A percentile compares a stretch with the other conserved stretches of the same genome.
Conservation (phyloP, 1,284 basidiomycete species). For the Marasmius fiardii region DNA sequence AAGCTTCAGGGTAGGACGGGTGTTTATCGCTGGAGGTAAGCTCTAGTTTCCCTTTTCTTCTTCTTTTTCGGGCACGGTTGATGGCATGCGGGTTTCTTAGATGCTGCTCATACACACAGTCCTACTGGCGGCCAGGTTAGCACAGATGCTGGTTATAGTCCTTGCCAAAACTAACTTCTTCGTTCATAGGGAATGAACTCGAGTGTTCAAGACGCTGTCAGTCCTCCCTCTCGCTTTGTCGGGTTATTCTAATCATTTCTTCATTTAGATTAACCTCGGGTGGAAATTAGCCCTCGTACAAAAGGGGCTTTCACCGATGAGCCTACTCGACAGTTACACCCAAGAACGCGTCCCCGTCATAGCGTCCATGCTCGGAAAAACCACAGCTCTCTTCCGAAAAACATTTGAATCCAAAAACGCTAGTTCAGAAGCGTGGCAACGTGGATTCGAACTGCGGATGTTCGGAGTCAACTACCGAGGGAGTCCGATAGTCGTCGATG, state of each 20-base stretch:
- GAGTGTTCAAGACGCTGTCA: slow-evolving; percentile 29
- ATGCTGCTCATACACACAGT: slow-evolving; percentile 28
- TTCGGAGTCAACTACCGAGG: slow-evolving; percentile 46
- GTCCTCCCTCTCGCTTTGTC: too few species aligned
- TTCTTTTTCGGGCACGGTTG: too few species aligned
- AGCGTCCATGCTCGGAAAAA: slow-evolving; percentile 23
- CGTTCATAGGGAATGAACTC: slow-evolving; percentile 28
- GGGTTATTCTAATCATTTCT: too few species aligned
- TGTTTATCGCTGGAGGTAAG: slow-evolving; percentile 16
- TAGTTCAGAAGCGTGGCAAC: slow-evolving; percentile 22
- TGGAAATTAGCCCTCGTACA: slow-evolving; percentile 34
- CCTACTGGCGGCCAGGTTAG: slow-evolving; percentile 29
- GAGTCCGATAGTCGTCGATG: slow-evolving; percentile 43
- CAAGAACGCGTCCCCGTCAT: slow-evolving; percentile 34
- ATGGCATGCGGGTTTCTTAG: too few species aligned
- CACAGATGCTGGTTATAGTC: not conserved
- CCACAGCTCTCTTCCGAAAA: slow-evolving; percentile 8
- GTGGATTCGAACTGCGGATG: slow-evolving; percentile 28
- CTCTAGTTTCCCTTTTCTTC: too few species aligned
- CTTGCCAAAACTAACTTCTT: not conserved
- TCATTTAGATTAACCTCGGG: slow-evolving; percentile 31
- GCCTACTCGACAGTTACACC: slow-evolving; percentile 11
- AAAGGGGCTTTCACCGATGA: slow-evolving; percentile 5
- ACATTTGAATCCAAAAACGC: too few species aligned
- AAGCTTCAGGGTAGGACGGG: slow-evolving; percentile 12